Evolutionary conservation across 2,329 filamentous ascomycete species (phyloP).

Genomic region (Thelonectria olida): DNA sequence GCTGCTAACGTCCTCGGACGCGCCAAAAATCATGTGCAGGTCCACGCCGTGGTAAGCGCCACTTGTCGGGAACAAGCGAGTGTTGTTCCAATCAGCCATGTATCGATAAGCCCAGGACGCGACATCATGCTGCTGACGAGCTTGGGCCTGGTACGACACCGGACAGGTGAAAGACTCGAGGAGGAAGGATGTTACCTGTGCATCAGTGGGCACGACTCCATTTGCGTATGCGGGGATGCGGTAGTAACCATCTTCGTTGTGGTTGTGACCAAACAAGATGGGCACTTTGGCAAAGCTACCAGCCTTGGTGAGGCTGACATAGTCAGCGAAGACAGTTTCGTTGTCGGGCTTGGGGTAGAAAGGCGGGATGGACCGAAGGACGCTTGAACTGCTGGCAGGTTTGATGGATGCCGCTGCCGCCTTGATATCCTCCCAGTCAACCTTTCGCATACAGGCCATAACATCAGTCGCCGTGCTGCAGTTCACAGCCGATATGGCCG

Average conservation of each 20-base stretch:
- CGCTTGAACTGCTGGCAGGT: conserved; percentile 43
- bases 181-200: conserved; percentile 50
- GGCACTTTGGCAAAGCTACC: conserved; percentile 53
- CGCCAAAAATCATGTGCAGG: conserved; percentile 58
- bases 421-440: conserved; percentile 47
- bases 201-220: conserved; percentile 49
- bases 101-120: conserved; percentile 58
- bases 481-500: conserved; percentile 49
- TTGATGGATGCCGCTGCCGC: conserved; percentile 47
- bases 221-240: conserved; percentile 52
- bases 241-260: conserved; percentile 60
- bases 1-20: conserved; percentile 49
- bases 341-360: conserved; percentile 56
- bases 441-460: conserved; percentile 50
- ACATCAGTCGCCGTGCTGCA: conserved; percentile 44
- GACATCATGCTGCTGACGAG: conserved; percentile 45
- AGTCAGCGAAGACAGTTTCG: conserved; percentile 53
- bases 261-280: conserved; percentile 52
- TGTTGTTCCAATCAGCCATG: conserved; percentile 59
- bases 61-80: conserved; percentile 53
- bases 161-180: conserved; percentile 58
- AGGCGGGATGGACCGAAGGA: conserved; percentile 47
- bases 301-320: conserved; percentile 42
- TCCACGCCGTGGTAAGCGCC: conserved; percentile 61
- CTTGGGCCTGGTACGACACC: conserved; percentile 48